Evolutionary conservation across 108 stramenopile genomes (phyloP), one percentile per base, ranked within the genome.

Genomic region (Epipyxis sp.): DNA sequence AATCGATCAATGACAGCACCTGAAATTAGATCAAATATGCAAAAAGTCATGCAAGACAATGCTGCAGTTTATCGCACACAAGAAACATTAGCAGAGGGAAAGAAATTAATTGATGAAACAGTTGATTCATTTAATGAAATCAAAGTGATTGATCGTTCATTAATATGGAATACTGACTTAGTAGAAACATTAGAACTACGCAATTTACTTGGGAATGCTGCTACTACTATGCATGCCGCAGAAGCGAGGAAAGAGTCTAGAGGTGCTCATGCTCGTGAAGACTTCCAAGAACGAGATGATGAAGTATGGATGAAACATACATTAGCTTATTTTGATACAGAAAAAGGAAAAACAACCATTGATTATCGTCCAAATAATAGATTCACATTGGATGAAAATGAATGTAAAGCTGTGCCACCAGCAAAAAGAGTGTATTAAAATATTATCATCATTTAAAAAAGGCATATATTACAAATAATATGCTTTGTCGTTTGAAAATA

Each of bases 81-180:
- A 32, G 91, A 94, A 44, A 76, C 88, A 0, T 86, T 99, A 34
- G 87, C 81, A 6, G 91, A 95, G 79, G 98, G 98, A 44, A 85
- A 83, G 50, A 62, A 76, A n/a, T 87, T 91, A 61, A 91, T 98
- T 54, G 96, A 98, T 81, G 83, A 87, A 13, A 90, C 96, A 20
- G 94, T 95, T 1, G 34, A 90, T 46, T 86, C 86, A 54, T 96
- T 96, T 84, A 72, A 87, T 37, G 92, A 98, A 78, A 87, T 96
- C 6, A 83, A 88, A 40, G 94, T 96, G 46, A 91, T 90, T 0
- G 97, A 98, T 82, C 91, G 94, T 54, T 94, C 92, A 43, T 88
- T 99, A 40, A 90, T 97, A 76, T 99, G 98, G 98, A 99, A 99
- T 84, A 97, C 97, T 1, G 97, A 99, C 86, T 86, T 99, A 50